Base-by-base conservation (phyloP, 148 eudicot genomes). In the Chenopodium album region DNA sequence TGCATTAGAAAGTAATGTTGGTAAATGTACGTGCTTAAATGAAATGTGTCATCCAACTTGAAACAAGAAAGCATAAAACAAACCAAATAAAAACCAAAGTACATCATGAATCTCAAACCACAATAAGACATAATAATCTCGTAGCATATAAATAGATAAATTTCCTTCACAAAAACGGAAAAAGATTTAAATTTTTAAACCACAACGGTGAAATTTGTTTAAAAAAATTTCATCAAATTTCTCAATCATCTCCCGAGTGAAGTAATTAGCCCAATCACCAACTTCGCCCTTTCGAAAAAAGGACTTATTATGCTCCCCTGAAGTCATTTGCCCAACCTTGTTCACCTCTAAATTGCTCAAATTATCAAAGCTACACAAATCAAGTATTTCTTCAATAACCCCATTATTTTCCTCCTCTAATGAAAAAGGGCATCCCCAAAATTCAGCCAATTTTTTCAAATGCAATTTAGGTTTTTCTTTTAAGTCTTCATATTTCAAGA, bases 251-350 rank as follows among this genome's bases (percentile, higher is more conserved):
- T 86, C 85, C 3, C n/a, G 63, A 3, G 80, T 60, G 46, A 90
- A 60, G 76, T 85, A 80, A 80, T 88, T 87, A 73, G 48, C 71
- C 90, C 87, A 90, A 80, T 90, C 93, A n/a, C 91, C 90, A 31
- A 89, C 84, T 16, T 86, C 77, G 10, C 88, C 93, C 20, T 82
- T 79, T 7, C 91, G 67, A 32, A 88, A 90, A 59, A 88, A 89
- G 2, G 79, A 63, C 1, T 76, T 83, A 44, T 89, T 90, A 0
- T 68, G 82, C 41, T 54, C 82, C 0, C 87, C 89, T 3, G 85
- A 79, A 0, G 79, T 66, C 66, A 81, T 26, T 26, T 26, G 26
- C 26, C 26, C 93, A 37, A 19, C 80, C 68, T 78, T 89, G 28
- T 90, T 90, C 41, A 90, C 88, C 48, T 83, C 88, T 76, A 90